phyloP scores from a whole-genome alignment of 345 rosid species.

The Citrus hindsii region DNA sequence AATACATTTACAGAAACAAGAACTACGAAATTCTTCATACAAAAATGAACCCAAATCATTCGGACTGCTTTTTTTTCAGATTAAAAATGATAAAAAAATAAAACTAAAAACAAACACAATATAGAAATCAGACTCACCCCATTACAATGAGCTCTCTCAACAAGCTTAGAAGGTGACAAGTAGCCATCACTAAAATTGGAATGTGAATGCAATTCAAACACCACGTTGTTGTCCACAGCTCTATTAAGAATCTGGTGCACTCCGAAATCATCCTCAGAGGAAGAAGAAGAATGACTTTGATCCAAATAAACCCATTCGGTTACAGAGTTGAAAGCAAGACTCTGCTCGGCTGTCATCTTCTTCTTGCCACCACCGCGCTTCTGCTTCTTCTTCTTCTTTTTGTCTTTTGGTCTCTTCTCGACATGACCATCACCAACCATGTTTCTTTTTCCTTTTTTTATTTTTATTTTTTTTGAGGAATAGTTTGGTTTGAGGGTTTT shows the following conservation, averaged over 20 bases:
- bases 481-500: too few relatives aligned
- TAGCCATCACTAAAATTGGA: slow-evolving; percentile 92
- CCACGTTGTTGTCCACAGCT: slow-evolving; percentile 42
- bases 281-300: slow-evolving; percentile 27
- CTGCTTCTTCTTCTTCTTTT: slow-evolving; percentile 60
- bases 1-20: background rate
- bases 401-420: slow-evolving; percentile 32
- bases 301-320: slow-evolving; percentile 70
- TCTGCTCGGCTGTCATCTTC: slow-evolving; percentile 74
- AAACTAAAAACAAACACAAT: background rate
- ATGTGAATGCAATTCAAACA: slow-evolving; percentile 90
- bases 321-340: slow-evolving; percentile 56
- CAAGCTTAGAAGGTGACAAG: slow-evolving; percentile 86
- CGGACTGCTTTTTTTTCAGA: background rate
- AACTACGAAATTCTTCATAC: background rate
- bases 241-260: slow-evolving; percentile 40
- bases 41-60: background rate
- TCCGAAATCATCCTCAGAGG: slow-evolving; percentile 51
- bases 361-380: slow-evolving; percentile 71
- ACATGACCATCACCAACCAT: slow-evolving; percentile 9
- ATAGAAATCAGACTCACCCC: slow-evolving; percentile 55
- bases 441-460: background rate
- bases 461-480: background rate
- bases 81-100: background rate
- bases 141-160: slow-evolving; percentile 77